phyloP scores from a whole-genome alignment of 192 early-diverging fungal genomes.

The Mortierella antarctica region DNA sequence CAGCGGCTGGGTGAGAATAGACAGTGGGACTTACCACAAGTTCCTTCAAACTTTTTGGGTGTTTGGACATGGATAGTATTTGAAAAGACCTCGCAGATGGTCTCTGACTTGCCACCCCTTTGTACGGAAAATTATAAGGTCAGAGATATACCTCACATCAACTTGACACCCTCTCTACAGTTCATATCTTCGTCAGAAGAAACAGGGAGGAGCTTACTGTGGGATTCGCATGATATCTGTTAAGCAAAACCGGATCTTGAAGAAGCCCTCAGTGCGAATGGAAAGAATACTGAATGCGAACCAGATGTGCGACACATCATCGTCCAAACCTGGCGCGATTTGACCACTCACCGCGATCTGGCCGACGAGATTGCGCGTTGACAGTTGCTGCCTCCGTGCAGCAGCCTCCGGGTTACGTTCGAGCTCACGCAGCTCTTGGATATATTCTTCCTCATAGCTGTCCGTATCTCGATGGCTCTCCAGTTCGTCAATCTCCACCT shows the following conservation, averaged over 20 bases:
- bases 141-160: background rate
- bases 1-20: background rate
- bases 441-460: slow-evolving; percentile 18
- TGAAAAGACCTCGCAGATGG: slow-evolving; percentile 27
- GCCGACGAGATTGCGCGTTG: slow-evolving; percentile 37
- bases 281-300: slow-evolving; percentile 47
- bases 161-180: too few species aligned
- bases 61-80: slow-evolving; percentile 43
- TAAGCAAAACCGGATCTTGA: slow-evolving; percentile 38
- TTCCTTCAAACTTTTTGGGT: slow-evolving; percentile 41
- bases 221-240: slow-evolving; percentile 28
- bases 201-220: slow-evolving; percentile 10
- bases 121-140: background rate
- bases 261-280: slow-evolving; percentile 40
- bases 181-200: too few species aligned
- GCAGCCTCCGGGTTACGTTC: background rate
- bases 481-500: slow-evolving; percentile 11
- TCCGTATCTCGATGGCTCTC: slow-evolving; percentile 23
- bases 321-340: slow-evolving; percentile 20
- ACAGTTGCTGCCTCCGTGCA: slow-evolving; percentile 14
- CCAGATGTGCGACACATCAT: slow-evolving; percentile 25
- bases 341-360: slow-evolving; percentile 39
- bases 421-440: slow-evolving; percentile 18
- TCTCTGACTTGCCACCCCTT: slow-evolving; percentile 22
- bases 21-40: slow-evolving; percentile 21